A percentile compares a stretch with the other conserved stretches of the same genome.
phyloP scores from a whole-genome alignment of 2,329 filamentous ascomycete species.

The Metarhizium album region DNA sequence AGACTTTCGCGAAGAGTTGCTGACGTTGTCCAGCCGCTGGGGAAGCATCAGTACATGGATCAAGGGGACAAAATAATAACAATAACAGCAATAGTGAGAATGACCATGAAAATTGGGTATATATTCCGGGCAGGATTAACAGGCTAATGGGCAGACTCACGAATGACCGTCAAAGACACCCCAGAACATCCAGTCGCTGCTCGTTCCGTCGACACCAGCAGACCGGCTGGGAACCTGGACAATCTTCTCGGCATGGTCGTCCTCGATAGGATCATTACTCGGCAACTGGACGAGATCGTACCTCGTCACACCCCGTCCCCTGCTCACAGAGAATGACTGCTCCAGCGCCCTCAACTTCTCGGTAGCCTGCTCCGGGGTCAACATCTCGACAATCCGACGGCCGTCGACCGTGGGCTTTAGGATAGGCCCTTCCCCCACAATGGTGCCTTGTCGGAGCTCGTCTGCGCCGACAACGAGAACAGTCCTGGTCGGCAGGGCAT shows the following conservation, averaged over 20 bases:
- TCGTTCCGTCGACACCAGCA: constrained; percentile 22
- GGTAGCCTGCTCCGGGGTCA: constrained; percentile 88
- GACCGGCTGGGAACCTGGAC: constrained; percentile 67
- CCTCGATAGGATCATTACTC: constrained; percentile 95
- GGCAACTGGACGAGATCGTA: constrained; percentile 93
- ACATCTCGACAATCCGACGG: constrained; percentile 84
- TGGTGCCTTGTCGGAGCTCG: constrained; percentile 77
- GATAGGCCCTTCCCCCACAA: constrained; percentile 76
- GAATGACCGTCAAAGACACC: constrained; percentile 96
- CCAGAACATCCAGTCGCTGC: constrained; percentile 98
- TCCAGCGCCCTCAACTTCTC: constrained; percentile 81
- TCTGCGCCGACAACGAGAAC: constrained; percentile 85
- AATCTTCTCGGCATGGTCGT: constrained; percentile 97
- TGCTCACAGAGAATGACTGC: constrained; percentile 80
- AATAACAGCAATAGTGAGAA: no score
- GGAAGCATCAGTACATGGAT: constrained; percentile 6
- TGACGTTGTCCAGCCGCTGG: constrained; percentile 92
- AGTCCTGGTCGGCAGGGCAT: constrained; percentile 43
- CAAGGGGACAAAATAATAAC: no score
- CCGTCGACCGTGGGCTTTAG: constrained; percentile 81
- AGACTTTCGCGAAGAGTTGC: constrained; percentile 88
- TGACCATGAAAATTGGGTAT: no score
- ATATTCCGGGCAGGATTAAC: neutral
- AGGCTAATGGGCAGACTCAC: constrained; percentile 36
- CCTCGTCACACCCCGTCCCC: constrained; percentile 82